These are phyloP conservation scores for Dothistroma septosporum DNA, from an alignment of 2,329 filamentous ascomycete species.

Conservation along the genomic window DNA sequence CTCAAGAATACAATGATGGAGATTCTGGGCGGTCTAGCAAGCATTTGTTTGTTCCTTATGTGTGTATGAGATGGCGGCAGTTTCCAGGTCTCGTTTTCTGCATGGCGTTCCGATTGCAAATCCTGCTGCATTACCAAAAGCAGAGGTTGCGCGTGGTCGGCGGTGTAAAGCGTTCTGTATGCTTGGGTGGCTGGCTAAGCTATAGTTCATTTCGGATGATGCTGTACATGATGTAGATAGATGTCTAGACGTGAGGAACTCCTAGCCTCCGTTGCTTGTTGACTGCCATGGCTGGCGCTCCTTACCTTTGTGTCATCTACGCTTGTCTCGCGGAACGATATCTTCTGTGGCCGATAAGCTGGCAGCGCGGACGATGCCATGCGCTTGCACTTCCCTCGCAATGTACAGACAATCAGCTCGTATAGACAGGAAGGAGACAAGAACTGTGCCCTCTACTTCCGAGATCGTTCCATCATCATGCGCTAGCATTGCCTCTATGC, in stretches of 20 bases:
- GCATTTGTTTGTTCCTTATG: not conserved
- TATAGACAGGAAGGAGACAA: not conserved
- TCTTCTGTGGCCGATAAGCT: too few species aligned
- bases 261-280: not conserved
- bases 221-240: conserved; percentile 2
- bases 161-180: not conserved
- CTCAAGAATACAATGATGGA: not conserved
- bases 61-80: not conserved
- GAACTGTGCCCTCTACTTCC: not conserved
- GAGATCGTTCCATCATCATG: not conserved
- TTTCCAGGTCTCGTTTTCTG: not conserved
- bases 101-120: not conserved
- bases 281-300: not conserved
- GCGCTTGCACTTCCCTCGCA: too few species aligned
- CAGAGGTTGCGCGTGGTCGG: not conserved
- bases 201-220: not conserved
- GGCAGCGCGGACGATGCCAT: too few species aligned
- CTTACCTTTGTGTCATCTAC: too few species aligned
- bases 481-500: not conserved
- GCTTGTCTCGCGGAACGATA: too few species aligned
- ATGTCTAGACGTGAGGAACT: not conserved
- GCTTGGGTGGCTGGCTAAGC: not conserved
- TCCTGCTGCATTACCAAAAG: not conserved
- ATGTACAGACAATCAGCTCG: too few species aligned
- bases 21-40: not conserved